These are phyloP conservation scores for Termitomyces sp. DNA, from an alignment of 768 basidiomycete genomes.

Conservation along the genomic window DNA sequence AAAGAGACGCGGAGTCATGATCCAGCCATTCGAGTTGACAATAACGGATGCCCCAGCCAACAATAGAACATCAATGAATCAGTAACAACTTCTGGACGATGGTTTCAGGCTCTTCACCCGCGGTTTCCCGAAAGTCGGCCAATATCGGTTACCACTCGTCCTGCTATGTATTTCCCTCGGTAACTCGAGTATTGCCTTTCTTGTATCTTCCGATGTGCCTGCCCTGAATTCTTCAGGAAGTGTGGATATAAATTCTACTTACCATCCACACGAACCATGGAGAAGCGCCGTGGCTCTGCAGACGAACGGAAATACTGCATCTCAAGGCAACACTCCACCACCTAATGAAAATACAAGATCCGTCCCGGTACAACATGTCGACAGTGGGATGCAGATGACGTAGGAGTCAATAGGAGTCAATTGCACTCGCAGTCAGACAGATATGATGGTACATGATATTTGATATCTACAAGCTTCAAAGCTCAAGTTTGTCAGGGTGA, in stretches of 20 bases:
- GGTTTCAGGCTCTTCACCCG: constrained; percentile 2
- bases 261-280: not conserved
- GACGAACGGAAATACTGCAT: not conserved
- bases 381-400: not conserved
- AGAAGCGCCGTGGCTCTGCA: constrained; percentile 2
- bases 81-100: constrained; percentile 2
- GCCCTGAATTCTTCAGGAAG: constrained; percentile 1
- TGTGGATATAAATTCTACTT: not conserved
- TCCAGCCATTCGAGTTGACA: constrained; percentile 13
- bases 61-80: not conserved
- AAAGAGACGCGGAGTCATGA: constrained; percentile 1
- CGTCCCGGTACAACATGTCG: constrained; percentile 1
- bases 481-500: no score
- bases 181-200: constrained; percentile 6
- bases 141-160: not conserved
- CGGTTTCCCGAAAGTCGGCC: constrained; percentile 9
- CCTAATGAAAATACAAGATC: not conserved
- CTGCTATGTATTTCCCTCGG: not conserved
- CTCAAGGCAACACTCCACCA: not conserved
- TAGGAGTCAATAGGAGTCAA: not conserved
- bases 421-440: not conserved
- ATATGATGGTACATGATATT: not conserved
- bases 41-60: not conserved
- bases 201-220: constrained; percentile 2
- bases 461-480: not conserved